phyloP scores from a whole-genome alignment of 371 early-diverging fungal species.

The Mortierella sp. region DNA sequence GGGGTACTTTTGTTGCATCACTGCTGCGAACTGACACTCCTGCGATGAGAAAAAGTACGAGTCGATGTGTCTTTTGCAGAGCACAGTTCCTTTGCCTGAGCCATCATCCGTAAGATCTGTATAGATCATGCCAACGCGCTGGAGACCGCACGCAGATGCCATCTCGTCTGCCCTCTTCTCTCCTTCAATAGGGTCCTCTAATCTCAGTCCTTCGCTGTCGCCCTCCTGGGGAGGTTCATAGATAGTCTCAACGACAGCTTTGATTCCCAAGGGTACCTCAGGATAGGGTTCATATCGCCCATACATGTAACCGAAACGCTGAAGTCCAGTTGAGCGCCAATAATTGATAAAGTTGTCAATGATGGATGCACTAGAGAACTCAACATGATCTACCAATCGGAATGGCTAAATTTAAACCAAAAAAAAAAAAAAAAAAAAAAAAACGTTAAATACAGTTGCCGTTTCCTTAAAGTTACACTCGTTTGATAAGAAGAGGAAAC shows the following conservation, averaged over 20 bases:
- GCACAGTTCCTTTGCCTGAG: conserved; percentile 82
- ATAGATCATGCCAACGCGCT: conserved; percentile 94
- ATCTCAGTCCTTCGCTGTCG: conserved; percentile 86
- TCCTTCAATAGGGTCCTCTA: conserved; percentile 70
- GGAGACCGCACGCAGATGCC: conserved; percentile 84
- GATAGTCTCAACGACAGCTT: conserved; percentile 97
- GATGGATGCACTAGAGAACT: conserved; percentile 91
- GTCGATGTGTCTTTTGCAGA: conserved; percentile 89
- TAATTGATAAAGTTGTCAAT: conserved; percentile 91
- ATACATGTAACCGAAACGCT: conserved; percentile 95
- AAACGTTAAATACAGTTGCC: background rate
- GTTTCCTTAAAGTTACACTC: background rate
- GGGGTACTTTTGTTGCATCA: conserved; percentile 89
- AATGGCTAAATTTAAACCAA: conserved; percentile 76
- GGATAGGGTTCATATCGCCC: conserved; percentile 94
- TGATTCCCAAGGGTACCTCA: conserved; percentile 96
- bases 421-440: background rate
- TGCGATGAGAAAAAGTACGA: conserved; percentile 96
- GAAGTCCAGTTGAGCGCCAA: conserved; percentile 91
- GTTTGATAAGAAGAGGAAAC: background rate
- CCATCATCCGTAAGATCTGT: conserved; percentile 95
- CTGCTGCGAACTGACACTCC: conserved; percentile 93
- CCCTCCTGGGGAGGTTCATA: conserved; percentile 95
- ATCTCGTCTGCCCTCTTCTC: conserved; percentile 73
- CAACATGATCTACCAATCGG: conserved; percentile 99